Percentiles rank a stretch among this genome's conserved stretches.
Conservation (phyloP, 1,139 yeast genomes). For the Protomyces inundatus region DNA sequence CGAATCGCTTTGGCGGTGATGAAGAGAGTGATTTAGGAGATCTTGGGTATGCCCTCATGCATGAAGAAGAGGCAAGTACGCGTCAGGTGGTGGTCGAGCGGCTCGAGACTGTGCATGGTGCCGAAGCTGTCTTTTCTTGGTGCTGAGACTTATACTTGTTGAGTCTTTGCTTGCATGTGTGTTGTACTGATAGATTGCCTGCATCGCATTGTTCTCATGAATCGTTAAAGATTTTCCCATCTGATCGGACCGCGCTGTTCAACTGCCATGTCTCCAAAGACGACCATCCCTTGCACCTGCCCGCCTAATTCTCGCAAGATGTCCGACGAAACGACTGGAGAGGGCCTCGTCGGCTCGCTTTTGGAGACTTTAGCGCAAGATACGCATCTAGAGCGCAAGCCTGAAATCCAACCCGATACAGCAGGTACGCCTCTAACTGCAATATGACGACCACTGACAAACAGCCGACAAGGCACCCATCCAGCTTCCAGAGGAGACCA, state of each 20-base stretch:
- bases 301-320: not conserved
- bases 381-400: slow-evolving; percentile 10
- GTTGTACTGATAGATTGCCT: too few species aligned
- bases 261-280: too few species aligned
- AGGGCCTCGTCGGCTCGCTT: not conserved
- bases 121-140: slow-evolving; percentile 60
- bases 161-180: too few species aligned
- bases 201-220: too few species aligned
- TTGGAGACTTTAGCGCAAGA: slow-evolving; percentile 15
- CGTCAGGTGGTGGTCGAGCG: slow-evolving; percentile 58
- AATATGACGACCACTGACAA: not conserved
- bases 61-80: slow-evolving; percentile 37
- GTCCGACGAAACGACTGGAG: not conserved
- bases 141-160: slow-evolving; percentile 41
- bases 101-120: slow-evolving; percentile 51
- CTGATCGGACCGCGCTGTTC: not conserved
- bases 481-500: not conserved
- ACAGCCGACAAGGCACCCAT: slow-evolving; percentile 11
- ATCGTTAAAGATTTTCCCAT: not conserved
- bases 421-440: not conserved
- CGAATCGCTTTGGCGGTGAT: slow-evolving; percentile 10
- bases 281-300: not conserved
- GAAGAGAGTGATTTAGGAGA: slow-evolving; percentile 31
- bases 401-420: slow-evolving; percentile 12
- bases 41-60: slow-evolving; percentile 38